phyloP scores from a whole-genome alignment of 1,284 basidiomycete genomes.

The Papiliotrema laurentii region DNA sequence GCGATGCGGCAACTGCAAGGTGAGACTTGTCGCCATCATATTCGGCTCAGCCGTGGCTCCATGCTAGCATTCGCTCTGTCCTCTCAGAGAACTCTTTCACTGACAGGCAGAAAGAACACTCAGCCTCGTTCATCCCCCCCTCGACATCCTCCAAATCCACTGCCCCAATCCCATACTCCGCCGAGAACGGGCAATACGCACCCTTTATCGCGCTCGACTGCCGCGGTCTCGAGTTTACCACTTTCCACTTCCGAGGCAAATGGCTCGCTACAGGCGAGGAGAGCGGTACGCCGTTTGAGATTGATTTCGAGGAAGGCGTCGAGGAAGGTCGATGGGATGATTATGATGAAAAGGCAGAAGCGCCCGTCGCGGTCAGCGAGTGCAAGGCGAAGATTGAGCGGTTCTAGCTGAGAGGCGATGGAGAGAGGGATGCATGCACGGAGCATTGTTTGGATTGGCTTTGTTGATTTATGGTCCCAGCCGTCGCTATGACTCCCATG shows the following conservation, averaged over 20 bases:
- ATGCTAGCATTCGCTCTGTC: too few species aligned
- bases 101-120: slow-evolving; percentile 43
- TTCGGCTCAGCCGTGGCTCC: too few species aligned
- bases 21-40: slow-evolving; percentile 11
- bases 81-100: neutral
- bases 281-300: slow-evolving; percentile 32
- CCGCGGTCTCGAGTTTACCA: slow-evolving; percentile 45
- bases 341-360: slow-evolving; percentile 43
- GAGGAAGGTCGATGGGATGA: slow-evolving; percentile 48
- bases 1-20: slow-evolving; percentile 47
- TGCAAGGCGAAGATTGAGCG: slow-evolving; percentile 35
- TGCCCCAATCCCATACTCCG: slow-evolving; percentile 32
- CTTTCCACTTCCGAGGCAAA: slow-evolving; percentile 38
- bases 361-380: slow-evolving; percentile 40
- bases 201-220: slow-evolving; percentile 46
- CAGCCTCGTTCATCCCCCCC: slow-evolving; percentile 41
- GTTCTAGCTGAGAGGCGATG: too few species aligned
- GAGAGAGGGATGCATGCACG: too few species aligned
- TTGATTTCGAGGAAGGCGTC: slow-evolving; percentile 39
- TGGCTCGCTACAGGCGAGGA: slow-evolving; percentile 28
- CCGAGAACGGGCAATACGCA: slow-evolving; percentile 16
- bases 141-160: slow-evolving; percentile 31
- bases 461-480: too few species aligned
- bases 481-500: too few species aligned
- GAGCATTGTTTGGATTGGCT: too few species aligned